A percentile compares a stretch with the other conserved stretches of the same genome.
These are phyloP conservation scores for Emmonsiellopsis sp. DNA, from an alignment of 2,329 filamentous ascomycete species.

Conservation along the genomic window DNA sequence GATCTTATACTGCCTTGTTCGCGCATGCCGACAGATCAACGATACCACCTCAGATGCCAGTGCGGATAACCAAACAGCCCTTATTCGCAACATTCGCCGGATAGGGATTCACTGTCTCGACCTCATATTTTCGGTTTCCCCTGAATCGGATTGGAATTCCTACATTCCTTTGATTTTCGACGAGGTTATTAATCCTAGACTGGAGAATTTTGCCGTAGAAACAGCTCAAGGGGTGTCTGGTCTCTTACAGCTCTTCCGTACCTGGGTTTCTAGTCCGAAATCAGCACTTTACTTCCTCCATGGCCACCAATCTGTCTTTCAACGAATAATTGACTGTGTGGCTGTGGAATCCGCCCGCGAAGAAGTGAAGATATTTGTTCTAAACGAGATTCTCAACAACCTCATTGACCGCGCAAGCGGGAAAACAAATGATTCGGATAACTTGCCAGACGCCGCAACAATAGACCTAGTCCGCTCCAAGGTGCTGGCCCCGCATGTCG, in stretches of 20 bases:
- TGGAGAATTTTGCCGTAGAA: conserved; percentile 71
- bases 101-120: conserved; percentile 71
- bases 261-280: conserved; percentile 62
- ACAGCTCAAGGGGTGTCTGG: conserved; percentile 84
- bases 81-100: conserved; percentile 42
- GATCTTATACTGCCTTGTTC: conserved; percentile 70
- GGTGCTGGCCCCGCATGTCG: conserved; percentile 49
- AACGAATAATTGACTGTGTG: conserved; percentile 63
- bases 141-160: conserved; percentile 59
- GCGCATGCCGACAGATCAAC: conserved; percentile 49
- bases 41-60: conserved; percentile 13
- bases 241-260: conserved; percentile 67
- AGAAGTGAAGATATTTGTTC: conserved; percentile 72
- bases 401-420: conserved; percentile 53
- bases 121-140: conserved; percentile 64
- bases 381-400: conserved; percentile 62
- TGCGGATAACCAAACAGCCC: conserved; percentile 21
- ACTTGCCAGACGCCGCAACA: conserved; percentile 27
- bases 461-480: conserved; percentile 25
- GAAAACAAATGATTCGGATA: conserved; percentile 38
- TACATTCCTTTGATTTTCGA: conserved; percentile 63
- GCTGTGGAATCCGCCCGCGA: conserved; percentile 66
- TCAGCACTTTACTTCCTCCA: conserved; percentile 61
- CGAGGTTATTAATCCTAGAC: conserved; percentile 65
- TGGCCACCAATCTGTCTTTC: conserved; percentile 51